These are phyloP conservation scores for Plasmodium yoelii DNA, from an alignment of 169 alveolate genomes.

Conservation along the genomic window DNA sequence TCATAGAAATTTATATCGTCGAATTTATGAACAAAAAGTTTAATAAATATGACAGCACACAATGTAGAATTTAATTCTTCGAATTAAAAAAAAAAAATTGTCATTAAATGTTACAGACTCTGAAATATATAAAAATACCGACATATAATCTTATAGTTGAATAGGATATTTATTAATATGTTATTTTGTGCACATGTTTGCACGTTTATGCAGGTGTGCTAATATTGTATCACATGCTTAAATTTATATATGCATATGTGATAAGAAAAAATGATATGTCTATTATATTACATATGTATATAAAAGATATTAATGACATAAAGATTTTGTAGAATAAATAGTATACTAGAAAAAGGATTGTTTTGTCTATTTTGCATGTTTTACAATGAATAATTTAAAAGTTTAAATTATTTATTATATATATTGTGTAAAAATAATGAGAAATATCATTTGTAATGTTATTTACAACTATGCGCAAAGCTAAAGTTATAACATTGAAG, in stretches of 20 bases:
- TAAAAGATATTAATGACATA: not conserved
- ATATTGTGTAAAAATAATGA: slow-evolving; percentile 2
- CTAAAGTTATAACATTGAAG: slow-evolving; percentile 3
- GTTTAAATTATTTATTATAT: not conserved
- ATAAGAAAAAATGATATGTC: not conserved
- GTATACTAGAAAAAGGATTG: slow-evolving; percentile 4
- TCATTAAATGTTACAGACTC: not conserved
- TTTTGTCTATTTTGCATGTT: slow-evolving; percentile 8
- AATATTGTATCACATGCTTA: not conserved
- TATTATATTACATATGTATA: not conserved
- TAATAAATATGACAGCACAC: slow-evolving; percentile 24
- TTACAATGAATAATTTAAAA: slow-evolving; percentile 6
- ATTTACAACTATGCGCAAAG: slow-evolving; percentile 38
- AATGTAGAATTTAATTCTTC: slow-evolving; percentile 55
- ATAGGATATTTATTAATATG: slow-evolving; percentile 10
- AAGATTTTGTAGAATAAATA: slow-evolving; percentile 2
- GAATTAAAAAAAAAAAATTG: not conserved
- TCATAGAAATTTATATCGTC: not conserved
- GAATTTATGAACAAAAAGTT: not conserved
- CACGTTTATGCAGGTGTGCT: slow-evolving; percentile 38
- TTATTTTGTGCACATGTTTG: slow-evolving; percentile 62
- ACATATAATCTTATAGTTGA: slow-evolving; percentile 14
- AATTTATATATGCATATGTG: slow-evolving; percentile 3
- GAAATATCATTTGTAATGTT: slow-evolving; percentile 38
- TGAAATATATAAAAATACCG: slow-evolving; percentile 9